Evolutionary conservation across 805 yeast genomes (phyloP), one percentile per base, ranked within the genome.

Genomic region (Lipomyces yamadae): DNA sequence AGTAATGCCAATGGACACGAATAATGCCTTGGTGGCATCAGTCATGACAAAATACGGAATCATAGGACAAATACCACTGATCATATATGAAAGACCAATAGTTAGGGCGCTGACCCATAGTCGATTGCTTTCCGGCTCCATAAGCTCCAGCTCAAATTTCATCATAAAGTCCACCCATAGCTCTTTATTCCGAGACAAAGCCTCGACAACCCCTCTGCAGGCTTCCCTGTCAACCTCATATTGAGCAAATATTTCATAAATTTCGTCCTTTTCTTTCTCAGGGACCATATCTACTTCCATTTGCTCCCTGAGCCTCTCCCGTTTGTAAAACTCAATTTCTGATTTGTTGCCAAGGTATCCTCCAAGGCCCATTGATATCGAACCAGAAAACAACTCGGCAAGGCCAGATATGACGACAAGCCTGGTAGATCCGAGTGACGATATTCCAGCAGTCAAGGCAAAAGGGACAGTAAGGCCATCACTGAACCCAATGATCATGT

Each of bases 401-500:
- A 93, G 86, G 33, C 98, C 98, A 83, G 98, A 98, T 33, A 98
- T 91, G 66, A 93, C 91, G 56, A 93, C 98, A 70, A 93, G 84
- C 76, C 85, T 89, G 18, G 97, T 81, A 76, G 90, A 90, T 61
- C 98, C 98, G 62, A 93, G 83, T 0, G 96, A 88, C 0, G 96
- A 89, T 62, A 93, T 83, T 59, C 98, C 98, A 0, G 98, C 98
- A 0, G 98, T 94, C 72, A 94, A 83, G 1, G 98, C 98, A 83
- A 93, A 93, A 13, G 98, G 98, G 55, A 93, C 98, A 0, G 98
- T 94, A 71, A 93, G 83, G 3, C 98, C 98, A 77, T 93, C 98
- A 48, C 94, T 88, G 60, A 93, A 84, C 2, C 98, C 98, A 75
- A 93, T 93, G 71, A 93, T 91, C 63, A 90, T 83, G 77, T 93